phyloP scores from a whole-genome alignment of 2,329 filamentous ascomycete genomes.

The Coleophoma cylindrospora region DNA sequence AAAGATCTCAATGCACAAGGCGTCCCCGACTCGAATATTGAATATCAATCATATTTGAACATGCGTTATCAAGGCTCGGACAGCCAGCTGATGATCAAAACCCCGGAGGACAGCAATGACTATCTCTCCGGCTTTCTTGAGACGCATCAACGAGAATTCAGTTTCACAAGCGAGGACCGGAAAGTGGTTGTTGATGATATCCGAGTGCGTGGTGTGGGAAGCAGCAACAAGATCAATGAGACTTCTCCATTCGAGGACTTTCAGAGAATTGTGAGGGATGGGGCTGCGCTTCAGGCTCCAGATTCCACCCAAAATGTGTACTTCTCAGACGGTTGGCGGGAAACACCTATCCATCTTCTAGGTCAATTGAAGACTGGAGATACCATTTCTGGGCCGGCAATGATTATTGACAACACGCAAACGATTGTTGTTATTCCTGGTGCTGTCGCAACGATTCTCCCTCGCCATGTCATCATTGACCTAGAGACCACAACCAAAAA shows the following conservation, averaged over 20 bases:
- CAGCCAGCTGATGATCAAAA: conserved; percentile 81
- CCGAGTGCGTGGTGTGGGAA: conserved; percentile 74
- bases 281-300: neutral
- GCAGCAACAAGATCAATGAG: conserved; percentile 58
- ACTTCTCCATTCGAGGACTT: neutral
- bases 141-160: conserved; percentile 86
- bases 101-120: conserved; percentile 54
- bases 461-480: conserved; percentile 73
- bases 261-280: neutral
- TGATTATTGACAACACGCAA: conserved; percentile 81
- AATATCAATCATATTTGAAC: conserved; percentile 87
- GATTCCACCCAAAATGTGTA: conserved; percentile 5
- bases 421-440: conserved; percentile 84
- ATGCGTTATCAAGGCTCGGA: conserved; percentile 88
- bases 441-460: conserved; percentile 62
- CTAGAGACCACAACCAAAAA: neutral
- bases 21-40: conserved; percentile 67
- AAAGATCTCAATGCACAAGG: conserved; percentile 67
- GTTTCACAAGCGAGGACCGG: conserved; percentile 68
- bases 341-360: conserved; percentile 34
- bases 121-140: conserved; percentile 78
- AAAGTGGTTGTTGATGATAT: conserved; percentile 87
- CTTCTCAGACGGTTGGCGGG: conserved; percentile 7
- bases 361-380: conserved; percentile 67
- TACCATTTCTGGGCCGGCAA: conserved; percentile 70